Base-by-base conservation (phyloP, 2,329 filamentous ascomycete genomes). In the Cryphonectria nitschkei region DNA sequence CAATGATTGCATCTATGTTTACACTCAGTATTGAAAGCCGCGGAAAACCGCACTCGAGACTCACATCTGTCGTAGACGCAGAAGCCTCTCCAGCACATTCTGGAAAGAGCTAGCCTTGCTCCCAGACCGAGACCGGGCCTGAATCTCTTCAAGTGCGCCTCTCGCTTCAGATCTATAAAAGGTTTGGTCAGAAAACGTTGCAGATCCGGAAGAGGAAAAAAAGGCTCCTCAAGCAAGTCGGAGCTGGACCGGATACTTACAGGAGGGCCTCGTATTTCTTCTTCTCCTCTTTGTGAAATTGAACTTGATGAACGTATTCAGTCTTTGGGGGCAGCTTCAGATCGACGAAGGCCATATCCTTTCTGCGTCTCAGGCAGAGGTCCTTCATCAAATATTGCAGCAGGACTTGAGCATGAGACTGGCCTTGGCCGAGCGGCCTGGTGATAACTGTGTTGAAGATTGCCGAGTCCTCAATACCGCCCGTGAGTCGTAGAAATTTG, bases 271-370 rank as follows among this genome's bases (percentile, higher is more conserved):
- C 88, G 77, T 97, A 97, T 80, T 92, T 93, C 75, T 90, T 87
- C 74, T 89, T 86, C 79, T 97, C 94, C 50, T 94, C 89, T 0
- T 88, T 80, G 60, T 90, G 87, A 76, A 97, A 94, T 11, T 89
- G 85, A 74, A 97, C 89, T 11, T 88, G 88, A 76, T 96, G 90
- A 7, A 96, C 84, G 74, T 92, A 94, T 77, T 95, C 93, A 0
- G 89, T 91, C 76, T 97, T 89, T 19, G 89, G 84, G 0, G 94
- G 94, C 11, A 97, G 84, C 73, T 90, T 92, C 29, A 97, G 83
- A 74, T 97, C 93, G 67, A 97, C 88, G 76, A 97, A 97, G 6
- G 87, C 86, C 94, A 97, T 97, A 69, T 95, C 91, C 79, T 97
- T 97, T 79, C 90, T 92, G 52, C 94, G 89, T 52, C 94, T 88